These are phyloP conservation scores for Brettanomyces sp. DNA, from an alignment of 805 yeast genomes.

Conservation along the genomic window DNA sequence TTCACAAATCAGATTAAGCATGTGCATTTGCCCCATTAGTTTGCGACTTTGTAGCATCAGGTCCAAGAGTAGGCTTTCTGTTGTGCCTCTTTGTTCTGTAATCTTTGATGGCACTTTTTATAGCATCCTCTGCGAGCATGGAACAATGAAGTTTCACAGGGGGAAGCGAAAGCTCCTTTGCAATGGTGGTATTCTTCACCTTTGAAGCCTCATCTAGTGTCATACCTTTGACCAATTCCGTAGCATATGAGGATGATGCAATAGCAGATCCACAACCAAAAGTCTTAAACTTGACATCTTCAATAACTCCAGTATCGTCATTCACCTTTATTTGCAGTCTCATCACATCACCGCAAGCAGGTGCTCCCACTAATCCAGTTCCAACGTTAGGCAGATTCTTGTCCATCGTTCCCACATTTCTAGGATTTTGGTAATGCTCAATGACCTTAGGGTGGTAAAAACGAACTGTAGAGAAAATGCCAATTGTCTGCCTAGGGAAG, in stretches of 20 bases:
- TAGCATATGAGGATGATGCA: constrained; percentile 90
- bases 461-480: background rate
- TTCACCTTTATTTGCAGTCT: constrained; percentile 90
- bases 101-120: constrained; percentile 93
- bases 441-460: constrained; percentile 87
- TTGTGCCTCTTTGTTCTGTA: constrained; percentile 70
- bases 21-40: too few relatives aligned
- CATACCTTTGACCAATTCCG: constrained; percentile 93
- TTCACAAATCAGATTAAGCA: too few relatives aligned
- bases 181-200: constrained; percentile 90
- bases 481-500: background rate
- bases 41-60: constrained; percentile 30
- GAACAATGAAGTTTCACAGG: constrained; percentile 97
- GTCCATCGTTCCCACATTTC: constrained; percentile 92
- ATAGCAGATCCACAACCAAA: constrained; percentile 99
- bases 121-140: constrained; percentile 98
- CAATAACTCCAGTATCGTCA: constrained; percentile 81
- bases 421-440: constrained; percentile 93
- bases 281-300: constrained; percentile 95
- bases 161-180: constrained; percentile 88
- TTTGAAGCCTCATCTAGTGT: constrained; percentile 86
- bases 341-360: constrained; percentile 99
- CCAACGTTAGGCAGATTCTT: constrained; percentile 73
- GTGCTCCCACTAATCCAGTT: constrained; percentile 97
- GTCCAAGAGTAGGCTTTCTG: constrained; percentile 52